Evolutionary conservation across 805 yeast genomes (phyloP).

Genomic region (Spathaspora sp.): DNA sequence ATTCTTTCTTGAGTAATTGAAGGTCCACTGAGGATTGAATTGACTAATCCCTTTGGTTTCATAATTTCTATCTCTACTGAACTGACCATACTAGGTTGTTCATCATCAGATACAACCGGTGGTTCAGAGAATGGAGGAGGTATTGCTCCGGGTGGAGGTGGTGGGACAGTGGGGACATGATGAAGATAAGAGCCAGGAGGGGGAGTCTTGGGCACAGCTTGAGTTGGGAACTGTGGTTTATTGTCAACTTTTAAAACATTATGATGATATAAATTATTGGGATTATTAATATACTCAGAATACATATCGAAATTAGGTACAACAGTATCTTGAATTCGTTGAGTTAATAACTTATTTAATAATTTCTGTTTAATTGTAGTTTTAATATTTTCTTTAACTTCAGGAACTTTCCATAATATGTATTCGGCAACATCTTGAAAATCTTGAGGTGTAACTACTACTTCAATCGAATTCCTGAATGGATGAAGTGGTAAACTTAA

Average conservation of each 20-base stretch:
- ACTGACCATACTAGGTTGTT: background rate
- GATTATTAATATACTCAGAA: background rate
- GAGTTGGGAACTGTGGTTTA: too few species aligned
- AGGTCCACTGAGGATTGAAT: constrained; percentile 6
- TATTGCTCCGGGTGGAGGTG: background rate
- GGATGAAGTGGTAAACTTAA: constrained; percentile 1
- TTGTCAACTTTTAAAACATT: background rate
- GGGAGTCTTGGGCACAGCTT: too few species aligned
- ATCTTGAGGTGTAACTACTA: constrained; percentile 15
- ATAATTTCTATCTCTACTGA: constrained; percentile 2
- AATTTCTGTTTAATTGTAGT: constrained; percentile 11
- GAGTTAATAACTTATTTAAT: constrained; percentile 8
- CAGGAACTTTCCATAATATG: constrained; percentile 12
- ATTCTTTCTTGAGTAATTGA: constrained; percentile 1
- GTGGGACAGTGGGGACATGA: background rate
- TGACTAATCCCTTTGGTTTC: constrained; percentile 3
- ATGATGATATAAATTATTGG: background rate
- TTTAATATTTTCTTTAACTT: constrained; percentile 11
- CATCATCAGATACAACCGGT: background rate
- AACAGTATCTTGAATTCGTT: constrained; percentile 6
- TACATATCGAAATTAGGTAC: constrained; percentile 2
- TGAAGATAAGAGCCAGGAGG: too few species aligned
- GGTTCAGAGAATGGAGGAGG: background rate
- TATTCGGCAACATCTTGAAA: constrained; percentile 13
- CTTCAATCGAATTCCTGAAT: constrained; percentile 12